phyloP scores from a whole-genome alignment of 345 rosid genomes.

The Psidium guajava region DNA sequence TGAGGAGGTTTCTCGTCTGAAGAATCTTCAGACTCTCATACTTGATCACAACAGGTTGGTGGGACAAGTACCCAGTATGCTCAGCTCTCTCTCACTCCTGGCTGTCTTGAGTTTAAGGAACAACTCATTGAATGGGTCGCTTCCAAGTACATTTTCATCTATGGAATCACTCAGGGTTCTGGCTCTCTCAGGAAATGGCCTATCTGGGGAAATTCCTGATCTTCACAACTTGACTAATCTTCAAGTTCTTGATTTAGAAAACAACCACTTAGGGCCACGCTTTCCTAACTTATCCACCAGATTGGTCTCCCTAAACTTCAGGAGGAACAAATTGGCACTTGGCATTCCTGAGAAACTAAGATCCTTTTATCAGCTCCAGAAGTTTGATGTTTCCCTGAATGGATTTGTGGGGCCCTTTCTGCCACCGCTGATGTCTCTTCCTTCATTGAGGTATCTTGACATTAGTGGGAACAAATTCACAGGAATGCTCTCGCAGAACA shows the following conservation, averaged over 20 bases:
- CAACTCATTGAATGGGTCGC: constrained; percentile 36
- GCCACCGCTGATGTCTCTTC: constrained; percentile 33
- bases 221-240: constrained; percentile 38
- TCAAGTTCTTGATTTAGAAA: constrained; percentile 43
- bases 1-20: constrained; percentile 21
- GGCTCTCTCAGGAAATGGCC: constrained; percentile 21
- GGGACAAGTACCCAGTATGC: constrained; percentile 31
- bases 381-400: constrained; percentile 49
- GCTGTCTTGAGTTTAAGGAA: constrained; percentile 46
- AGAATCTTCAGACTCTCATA: constrained; percentile 36
- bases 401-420: constrained; percentile 41
- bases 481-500: constrained; percentile 30
- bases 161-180: constrained; percentile 31
- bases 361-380: constrained; percentile 35
- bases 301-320: constrained; percentile 22
- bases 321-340: constrained; percentile 36
- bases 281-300: constrained; percentile 34
- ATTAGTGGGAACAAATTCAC: constrained; percentile 39
- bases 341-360: constrained; percentile 28
- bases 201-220: constrained; percentile 47
- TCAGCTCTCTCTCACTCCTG: constrained; percentile 24
- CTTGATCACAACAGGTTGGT: constrained; percentile 37
- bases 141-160: constrained; percentile 22
- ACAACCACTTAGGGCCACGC: constrained; percentile 38
- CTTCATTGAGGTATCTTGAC: constrained; percentile 35